A percentile compares a stretch with the other conserved stretches of the same genome.
Evolutionary conservation across 441 rosid genomes (phyloP).

Genomic region (Corymbia calophylla): DNA sequence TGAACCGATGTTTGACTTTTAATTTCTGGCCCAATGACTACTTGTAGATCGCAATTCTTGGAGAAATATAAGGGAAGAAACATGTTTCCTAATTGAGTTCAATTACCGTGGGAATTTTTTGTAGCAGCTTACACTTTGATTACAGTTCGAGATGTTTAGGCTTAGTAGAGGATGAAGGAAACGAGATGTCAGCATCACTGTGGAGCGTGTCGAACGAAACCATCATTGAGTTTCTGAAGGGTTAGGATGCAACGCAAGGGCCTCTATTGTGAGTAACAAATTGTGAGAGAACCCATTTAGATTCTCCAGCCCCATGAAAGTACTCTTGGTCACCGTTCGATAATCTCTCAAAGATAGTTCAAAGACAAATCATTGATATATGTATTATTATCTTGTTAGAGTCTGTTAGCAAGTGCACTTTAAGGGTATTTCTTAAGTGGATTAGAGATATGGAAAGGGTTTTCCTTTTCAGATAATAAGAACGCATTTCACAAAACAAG

Average conservation of each 20-base stretch:
- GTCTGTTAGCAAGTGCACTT: not conserved
- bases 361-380: not conserved
- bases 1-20: rapidly evolving
- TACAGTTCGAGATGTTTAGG: not conserved
- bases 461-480: not conserved
- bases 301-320: not conserved
- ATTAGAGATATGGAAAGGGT: not conserved
- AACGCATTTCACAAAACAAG: not conserved
- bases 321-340: not conserved
- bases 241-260: not conserved
- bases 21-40: not conserved
- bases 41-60: not conserved
- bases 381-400: not conserved
- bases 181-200: not conserved
- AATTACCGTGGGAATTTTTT: not conserved
- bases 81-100: not conserved
- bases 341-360: not conserved
- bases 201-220: not conserved
- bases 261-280: not conserved
- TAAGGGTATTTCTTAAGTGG: not conserved
- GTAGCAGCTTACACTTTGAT: not conserved
- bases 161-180: not conserved
- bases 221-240: not conserved
- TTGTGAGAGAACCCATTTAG: not conserved
- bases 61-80: not conserved